Percentiles rank a stretch among this genome's conserved stretches.
Evolutionary conservation across 352 stramenopile genomes (phyloP).

Genomic region (Elongisporangium senticosum): DNA sequence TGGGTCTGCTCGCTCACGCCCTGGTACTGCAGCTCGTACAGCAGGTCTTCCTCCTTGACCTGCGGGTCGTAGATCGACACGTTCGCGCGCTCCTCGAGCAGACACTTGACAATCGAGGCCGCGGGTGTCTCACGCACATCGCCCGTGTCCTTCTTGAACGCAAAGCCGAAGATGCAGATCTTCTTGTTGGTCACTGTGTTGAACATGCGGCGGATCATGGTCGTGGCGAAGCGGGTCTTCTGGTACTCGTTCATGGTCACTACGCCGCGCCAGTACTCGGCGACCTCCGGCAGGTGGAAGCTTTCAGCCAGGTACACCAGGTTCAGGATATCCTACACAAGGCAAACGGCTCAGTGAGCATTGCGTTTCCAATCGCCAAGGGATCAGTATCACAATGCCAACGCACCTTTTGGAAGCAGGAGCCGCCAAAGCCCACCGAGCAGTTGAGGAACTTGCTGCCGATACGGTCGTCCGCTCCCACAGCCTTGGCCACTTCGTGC

Average conservation of each 20-base stretch:
- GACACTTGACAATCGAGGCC: constrained; percentile 95
- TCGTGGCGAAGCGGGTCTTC: constrained; percentile 98
- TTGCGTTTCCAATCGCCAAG: neutral
- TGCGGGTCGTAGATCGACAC: constrained; percentile 98
- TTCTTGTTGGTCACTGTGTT: constrained; percentile 99
- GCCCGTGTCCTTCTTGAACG: constrained; percentile 99
- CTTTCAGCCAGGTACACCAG: constrained; percentile 98
- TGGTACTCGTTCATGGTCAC: constrained; percentile 99
- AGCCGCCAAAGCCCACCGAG: constrained; percentile 98
- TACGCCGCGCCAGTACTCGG: constrained; percentile 99
- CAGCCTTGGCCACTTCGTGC: constrained; percentile 94
- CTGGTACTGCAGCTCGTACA: constrained; percentile 77
- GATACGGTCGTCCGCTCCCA: constrained; percentile 98
- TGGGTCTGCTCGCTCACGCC: constrained; percentile 89
- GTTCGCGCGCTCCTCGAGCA: constrained; percentile 94
- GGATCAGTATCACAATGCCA: neutral
- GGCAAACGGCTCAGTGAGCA: constrained; percentile 10
- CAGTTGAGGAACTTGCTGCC: constrained; percentile 97
- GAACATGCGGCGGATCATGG: constrained; percentile 98
- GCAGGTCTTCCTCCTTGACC: constrained; percentile 94
- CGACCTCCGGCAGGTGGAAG: constrained; percentile 97
- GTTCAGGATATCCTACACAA: constrained; percentile 96
- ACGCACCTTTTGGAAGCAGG: constrained; percentile 95
- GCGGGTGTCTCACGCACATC: constrained; percentile 98
- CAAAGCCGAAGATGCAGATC: constrained; percentile 98